Base-by-base conservation (phyloP, 306 rosid species). In the Urtica urens region DNA sequence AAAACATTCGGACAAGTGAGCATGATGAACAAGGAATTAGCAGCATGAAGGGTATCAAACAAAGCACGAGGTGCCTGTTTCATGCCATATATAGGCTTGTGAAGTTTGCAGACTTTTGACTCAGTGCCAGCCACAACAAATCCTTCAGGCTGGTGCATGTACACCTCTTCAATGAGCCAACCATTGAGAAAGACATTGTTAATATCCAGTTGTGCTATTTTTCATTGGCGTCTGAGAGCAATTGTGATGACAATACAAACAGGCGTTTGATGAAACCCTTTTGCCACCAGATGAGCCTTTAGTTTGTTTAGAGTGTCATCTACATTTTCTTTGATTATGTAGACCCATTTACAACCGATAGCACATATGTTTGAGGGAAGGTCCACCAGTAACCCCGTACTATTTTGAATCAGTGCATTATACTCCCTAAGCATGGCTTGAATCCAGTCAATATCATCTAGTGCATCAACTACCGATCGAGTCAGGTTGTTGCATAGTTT, bases 291-390 rank as follows among this genome's bases (percentile, higher is more conserved):
- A 6, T 6, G n/a, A 12, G 45, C 45, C 18, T 39, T 39, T 2
- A 14, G 6, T 21, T 39, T n/a, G 8, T 39, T 39, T 9, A 12
- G 4, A 14, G 9, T 7, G 0, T 51, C 51, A 27, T 28, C 19
- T 0, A 20, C 13, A 2, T 49, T 49, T 0, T 22, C 4, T 19
- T 40, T 60, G 2, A 20, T 1, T 19, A 0, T 7, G n/a, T n/a
- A n/a, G n/a, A n/a, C n/a, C n/a, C n/a, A n/a, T n/a, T n/a, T n/a
- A n/a, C n/a, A n/a, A n/a, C 58, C 35, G 0, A 40, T 21, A 0
- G 28, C 1, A 0, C 0, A 1, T 3, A 20, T 5, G 0, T 1
- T 3, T 0, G 19, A 0, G 0, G 48, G 26, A 2, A 9, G 35
- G 20, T 20, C 7, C 0, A 28, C 15, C 5, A 57, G 24, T 10